Base-by-base conservation (phyloP, 1,284 basidiomycete genomes). In the Ceratobasidium sp. region DNA sequence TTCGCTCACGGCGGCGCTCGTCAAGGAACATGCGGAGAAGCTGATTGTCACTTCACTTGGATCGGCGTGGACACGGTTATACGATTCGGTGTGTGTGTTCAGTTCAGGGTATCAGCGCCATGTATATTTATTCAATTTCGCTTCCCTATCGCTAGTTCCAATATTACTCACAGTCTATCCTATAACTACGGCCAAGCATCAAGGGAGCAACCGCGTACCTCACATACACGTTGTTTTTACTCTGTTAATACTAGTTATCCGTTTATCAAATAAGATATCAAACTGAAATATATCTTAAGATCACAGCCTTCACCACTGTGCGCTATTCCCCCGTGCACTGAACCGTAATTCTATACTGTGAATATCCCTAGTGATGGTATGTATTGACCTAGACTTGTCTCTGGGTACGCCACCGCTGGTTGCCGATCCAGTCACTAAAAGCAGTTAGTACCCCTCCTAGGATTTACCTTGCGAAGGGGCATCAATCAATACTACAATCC, bases 51-150 rank as follows among this genome's bases (percentile, higher is more conserved):
- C 86, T 67, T 96, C 93, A 1, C 82, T 96, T 45, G 94, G 93
- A n/a, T 96, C 93, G 43, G 91, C 92, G 76, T 97, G 94, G 90
- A 97, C 94, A 46, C 85, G 93, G 74, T 80, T 97, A 59, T 97
- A 97, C 79, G 94, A 97, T 80, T 95, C 93, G 74, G 92, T 93
- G 78, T 77, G 90, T 79, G 10, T 18, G 55, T 58, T 36, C 12
- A 36, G 39, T 53, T 48, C 46, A 58, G 50, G 23, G 10, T 18
- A 43, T 60, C 9, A 26, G 69, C 53, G 52, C 45, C 23, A 64
- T 32, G 18, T 32, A 10, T 53, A 34, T 52, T 71, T n/a, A 48
- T 34, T 62, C 3, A 10, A 18, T 21, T 21, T 34, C 5, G 41
- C 21, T 45, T 21, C n/a, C 34, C 52, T 28, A 39, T 50, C 76